A percentile compares a stretch with the other conserved stretches of the same genome.
Conservation (phyloP, 2,329 filamentous ascomycete genomes). For the Phoma herbarum region DNA sequence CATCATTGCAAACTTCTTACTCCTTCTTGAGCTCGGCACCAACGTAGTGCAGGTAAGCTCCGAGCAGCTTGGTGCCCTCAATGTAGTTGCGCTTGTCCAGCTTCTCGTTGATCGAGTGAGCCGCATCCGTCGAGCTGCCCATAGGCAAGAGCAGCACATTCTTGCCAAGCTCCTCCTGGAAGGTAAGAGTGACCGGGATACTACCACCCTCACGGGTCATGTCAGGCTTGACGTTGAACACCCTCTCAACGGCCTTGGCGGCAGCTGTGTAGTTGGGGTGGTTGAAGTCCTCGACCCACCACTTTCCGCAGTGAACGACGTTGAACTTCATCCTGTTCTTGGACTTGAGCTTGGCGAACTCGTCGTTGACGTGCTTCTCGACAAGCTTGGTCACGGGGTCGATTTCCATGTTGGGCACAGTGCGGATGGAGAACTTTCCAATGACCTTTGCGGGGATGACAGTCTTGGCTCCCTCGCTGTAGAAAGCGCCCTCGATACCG, state of each 20-base stretch:
- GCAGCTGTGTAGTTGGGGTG: constrained; percentile 99
- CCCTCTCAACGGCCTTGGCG: constrained; percentile 92
- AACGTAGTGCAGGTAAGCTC: constrained; percentile 95
- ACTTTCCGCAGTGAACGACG: constrained; percentile 91
- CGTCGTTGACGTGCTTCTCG: constrained; percentile 80
- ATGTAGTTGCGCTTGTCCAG: constrained; percentile 97
- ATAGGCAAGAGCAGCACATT: constrained; percentile 95
- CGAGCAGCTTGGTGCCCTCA: constrained; percentile 94
- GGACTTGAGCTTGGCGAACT: constrained; percentile 85
- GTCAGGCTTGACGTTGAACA: constrained; percentile 93
- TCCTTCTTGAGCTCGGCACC: constrained; percentile 78
- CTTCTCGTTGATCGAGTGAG: constrained; percentile 99
- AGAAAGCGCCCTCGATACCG: constrained; percentile 94
- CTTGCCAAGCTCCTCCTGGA: constrained; percentile 97
- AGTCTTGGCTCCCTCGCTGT: constrained; percentile 92
- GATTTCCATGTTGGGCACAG: constrained; percentile 96
- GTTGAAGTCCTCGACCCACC: constrained; percentile 97
- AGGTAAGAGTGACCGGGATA: constrained; percentile 95
- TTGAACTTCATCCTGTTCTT: constrained; percentile 90
- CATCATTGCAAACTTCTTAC: constrained; percentile 13
- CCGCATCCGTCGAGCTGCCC: constrained; percentile 95
- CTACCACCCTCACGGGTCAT: constrained; percentile 96
- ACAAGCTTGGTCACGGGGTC: constrained; percentile 87
- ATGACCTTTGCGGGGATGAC: constrained; percentile 98
- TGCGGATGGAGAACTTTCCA: constrained; percentile 98